A percentile compares a stretch with the other conserved stretches of the same genome.
Conservation (phyloP, 2,329 filamentous ascomycete genomes). For the Fusarium veterinarium region DNA sequence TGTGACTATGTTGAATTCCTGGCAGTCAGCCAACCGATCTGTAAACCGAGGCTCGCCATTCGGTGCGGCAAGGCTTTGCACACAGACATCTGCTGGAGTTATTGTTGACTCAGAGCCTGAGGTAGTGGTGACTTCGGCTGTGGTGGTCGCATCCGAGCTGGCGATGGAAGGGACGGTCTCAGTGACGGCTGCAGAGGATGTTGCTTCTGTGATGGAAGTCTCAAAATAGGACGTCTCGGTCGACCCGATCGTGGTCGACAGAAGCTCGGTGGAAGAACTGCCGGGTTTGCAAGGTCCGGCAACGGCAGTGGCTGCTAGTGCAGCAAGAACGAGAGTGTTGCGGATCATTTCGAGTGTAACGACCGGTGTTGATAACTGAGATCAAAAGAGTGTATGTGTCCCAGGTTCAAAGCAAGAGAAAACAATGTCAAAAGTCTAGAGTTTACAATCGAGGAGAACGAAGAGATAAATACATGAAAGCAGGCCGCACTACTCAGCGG, state of each 20-base stretch:
- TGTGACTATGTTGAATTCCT: background rate
- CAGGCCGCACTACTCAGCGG: background rate
- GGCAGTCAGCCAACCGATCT: fast-evolving
- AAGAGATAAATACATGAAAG: background rate
- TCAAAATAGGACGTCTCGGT: background rate
- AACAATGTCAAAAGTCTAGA: background rate
- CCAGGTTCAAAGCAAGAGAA: fast-evolving
- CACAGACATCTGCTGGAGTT: background rate
- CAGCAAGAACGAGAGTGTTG: background rate
- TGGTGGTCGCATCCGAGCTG: background rate
- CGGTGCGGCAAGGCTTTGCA: fast-evolving
- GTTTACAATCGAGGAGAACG: fast-evolving
- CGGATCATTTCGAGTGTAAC: background rate
- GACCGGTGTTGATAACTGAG: background rate
- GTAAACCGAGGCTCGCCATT: background rate
- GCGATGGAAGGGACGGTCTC: background rate
- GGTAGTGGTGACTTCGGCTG: background rate
- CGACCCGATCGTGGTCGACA: background rate
- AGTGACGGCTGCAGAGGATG: background rate
- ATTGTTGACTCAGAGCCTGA: background rate
- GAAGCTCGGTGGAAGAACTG: background rate
- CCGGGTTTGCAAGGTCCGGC: background rate
- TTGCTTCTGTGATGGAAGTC: background rate
- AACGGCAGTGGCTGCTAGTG: background rate
- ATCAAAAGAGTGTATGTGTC: background rate